Percentiles rank a stretch among this genome's conserved stretches.
These are phyloP conservation scores for Euphorbia lathyris DNA, from an alignment of 345 rosid genomes.

Conservation along the genomic window DNA sequence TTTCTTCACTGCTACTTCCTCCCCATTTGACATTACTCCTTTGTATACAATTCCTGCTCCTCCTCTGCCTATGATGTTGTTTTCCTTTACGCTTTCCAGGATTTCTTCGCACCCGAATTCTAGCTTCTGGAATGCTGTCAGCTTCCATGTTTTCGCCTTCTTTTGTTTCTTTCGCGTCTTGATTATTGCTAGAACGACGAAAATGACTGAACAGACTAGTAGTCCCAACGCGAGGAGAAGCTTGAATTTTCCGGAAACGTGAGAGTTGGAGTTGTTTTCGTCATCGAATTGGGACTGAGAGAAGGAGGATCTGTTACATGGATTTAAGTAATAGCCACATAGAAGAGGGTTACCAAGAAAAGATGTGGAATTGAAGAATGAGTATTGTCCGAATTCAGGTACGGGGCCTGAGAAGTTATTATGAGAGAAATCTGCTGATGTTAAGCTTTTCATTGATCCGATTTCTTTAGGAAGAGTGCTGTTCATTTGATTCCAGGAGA, in stretches of 20 bases:
- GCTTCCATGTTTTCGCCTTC: slow-evolving; percentile 42
- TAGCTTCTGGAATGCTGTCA: slow-evolving; percentile 65
- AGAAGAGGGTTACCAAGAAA: slow-evolving; percentile 61
- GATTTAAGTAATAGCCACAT: slow-evolving; percentile 42
- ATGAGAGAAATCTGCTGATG: slow-evolving; percentile 61
- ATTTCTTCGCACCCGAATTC: slow-evolving; percentile 48
- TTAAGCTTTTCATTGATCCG: slow-evolving; percentile 59
- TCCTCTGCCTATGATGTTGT: slow-evolving; percentile 64
- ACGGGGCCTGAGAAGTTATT: slow-evolving; percentile 56
- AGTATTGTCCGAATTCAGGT: slow-evolving; percentile 59
- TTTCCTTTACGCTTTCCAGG: slow-evolving; percentile 60
- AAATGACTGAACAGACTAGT: slow-evolving; percentile 40
- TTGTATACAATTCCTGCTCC: slow-evolving; percentile 70
- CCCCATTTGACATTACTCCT: slow-evolving; percentile 55
- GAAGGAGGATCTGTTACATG: slow-evolving; percentile 36
- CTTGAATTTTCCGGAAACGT: slow-evolving; percentile 38
- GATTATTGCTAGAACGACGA: slow-evolving; percentile 44
- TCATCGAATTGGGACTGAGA: slow-evolving; percentile 8
- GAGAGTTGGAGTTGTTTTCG: slow-evolving; percentile 21
- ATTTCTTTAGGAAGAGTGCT: slow-evolving; percentile 43
- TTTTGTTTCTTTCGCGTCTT: slow-evolving; percentile 44
- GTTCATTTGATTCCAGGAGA: slow-evolving; percentile 57
- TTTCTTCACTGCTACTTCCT: slow-evolving; percentile 62
- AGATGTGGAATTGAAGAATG: slow-evolving; percentile 52
- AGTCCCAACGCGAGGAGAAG: slow-evolving; percentile 57